Conservation (phyloP, 2,329 filamentous ascomycete genomes). For the Fusarium bulbicola region DNA sequence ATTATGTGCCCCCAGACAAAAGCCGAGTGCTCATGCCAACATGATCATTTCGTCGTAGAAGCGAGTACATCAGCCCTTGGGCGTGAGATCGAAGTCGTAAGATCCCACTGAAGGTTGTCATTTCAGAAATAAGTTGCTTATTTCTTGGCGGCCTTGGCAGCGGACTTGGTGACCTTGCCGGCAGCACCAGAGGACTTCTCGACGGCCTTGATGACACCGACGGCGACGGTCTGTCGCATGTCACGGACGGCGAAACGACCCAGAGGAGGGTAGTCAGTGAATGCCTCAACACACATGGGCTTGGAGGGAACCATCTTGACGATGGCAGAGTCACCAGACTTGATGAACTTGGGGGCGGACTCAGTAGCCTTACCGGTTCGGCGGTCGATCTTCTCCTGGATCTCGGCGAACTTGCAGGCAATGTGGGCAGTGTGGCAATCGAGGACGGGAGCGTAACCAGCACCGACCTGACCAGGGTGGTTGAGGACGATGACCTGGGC, state of each 20-base stretch:
- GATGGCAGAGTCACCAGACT: conserved; percentile 99
- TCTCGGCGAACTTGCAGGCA: conserved; percentile 99
- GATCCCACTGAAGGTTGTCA: conserved; percentile 39
- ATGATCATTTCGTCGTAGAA: conserved; percentile 59
- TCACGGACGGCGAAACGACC: conserved; percentile 99
- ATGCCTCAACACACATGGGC: conserved; percentile 99
- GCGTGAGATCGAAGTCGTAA: conserved; percentile 39
- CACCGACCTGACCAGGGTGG: conserved; percentile 99
- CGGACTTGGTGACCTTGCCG: conserved; percentile 77
- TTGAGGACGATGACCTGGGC: conserved; percentile 99
- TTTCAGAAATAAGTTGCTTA: conserved; percentile 57
- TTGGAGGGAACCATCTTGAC: conserved; percentile 99
- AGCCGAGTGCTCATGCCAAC: conserved; percentile 56
- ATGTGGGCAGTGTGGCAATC: conserved; percentile 99
- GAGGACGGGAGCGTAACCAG: conserved; percentile 98
- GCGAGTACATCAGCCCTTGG: conserved; percentile 50
- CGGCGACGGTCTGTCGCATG: conserved; percentile 90
- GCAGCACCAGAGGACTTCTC: conserved; percentile 67
- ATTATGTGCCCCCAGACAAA: conserved; percentile 54
- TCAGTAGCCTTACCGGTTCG: conserved; percentile 99
- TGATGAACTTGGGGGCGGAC: conserved; percentile 97
- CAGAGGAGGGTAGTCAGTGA: conserved; percentile 99
- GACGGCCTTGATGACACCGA: conserved; percentile 94
- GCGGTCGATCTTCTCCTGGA: conserved; percentile 99
- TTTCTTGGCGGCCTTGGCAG: conserved; percentile 80